phyloP scores from a whole-genome alignment of 2,329 filamentous ascomycete species.

The Diaporthe citri region DNA sequence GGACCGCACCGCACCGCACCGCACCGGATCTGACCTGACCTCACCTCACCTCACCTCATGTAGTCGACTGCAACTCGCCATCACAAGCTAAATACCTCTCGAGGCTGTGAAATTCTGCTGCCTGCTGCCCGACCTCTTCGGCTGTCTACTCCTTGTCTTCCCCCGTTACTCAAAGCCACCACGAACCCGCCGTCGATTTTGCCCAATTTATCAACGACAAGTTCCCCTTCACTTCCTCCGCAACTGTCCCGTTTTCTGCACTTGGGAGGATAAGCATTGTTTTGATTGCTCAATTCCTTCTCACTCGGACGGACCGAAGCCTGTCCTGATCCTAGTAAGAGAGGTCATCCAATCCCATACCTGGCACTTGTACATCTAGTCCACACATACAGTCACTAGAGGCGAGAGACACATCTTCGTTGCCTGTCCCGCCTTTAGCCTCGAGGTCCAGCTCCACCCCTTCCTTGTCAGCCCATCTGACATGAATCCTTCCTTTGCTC shows the following conservation, averaged over 20 bases:
- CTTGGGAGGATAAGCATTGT: not conserved
- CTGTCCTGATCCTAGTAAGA: conserved; percentile 6
- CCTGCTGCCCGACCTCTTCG: conserved; percentile 25
- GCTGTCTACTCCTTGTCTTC: not conserved
- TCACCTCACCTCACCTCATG: conserved; percentile 10
- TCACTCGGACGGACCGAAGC: not conserved
- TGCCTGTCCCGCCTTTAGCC: conserved; percentile 29
- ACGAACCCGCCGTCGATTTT: conserved; percentile 16
- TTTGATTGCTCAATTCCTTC: conserved; percentile 3
- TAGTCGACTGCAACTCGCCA: conserved; percentile 9
- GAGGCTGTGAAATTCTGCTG: conserved; percentile 39
- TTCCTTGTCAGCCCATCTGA: conserved; percentile 26
- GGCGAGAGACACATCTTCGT: not conserved
- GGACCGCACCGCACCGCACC: not conserved
- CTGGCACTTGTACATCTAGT: not conserved
- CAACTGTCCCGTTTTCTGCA: not conserved
- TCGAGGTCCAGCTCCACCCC: conserved; percentile 12
- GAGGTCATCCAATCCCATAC: not conserved
- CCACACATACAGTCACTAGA: not conserved
- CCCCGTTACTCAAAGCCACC: conserved; percentile 18
- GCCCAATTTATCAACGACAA: conserved; percentile 29
- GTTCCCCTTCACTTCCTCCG: conserved; percentile 1
- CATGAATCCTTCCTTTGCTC: conserved; percentile 36
- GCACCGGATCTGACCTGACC: not conserved
- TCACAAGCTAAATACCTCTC: not conserved